phyloP scores from a whole-genome alignment of 805 yeast species.

The Millerago galiae region DNA sequence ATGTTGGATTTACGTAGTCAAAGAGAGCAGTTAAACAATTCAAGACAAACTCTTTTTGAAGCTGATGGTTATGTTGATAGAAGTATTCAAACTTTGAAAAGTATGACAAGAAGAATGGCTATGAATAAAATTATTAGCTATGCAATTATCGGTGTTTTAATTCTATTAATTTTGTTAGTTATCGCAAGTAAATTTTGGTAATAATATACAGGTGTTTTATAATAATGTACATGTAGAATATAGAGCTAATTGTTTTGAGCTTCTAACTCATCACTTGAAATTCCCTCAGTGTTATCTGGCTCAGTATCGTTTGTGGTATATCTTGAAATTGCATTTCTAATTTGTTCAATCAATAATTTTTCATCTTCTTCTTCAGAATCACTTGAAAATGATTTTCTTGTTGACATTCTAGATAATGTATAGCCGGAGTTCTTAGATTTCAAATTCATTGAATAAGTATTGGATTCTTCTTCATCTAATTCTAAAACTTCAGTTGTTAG shows the following conservation, averaged over 20 bases:
- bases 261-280: constrained; percentile 54
- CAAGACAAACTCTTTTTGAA: constrained; percentile 78
- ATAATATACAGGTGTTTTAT: background rate
- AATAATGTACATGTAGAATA: background rate
- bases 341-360: constrained; percentile 31
- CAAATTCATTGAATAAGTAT: constrained; percentile 20
- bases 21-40: constrained; percentile 82
- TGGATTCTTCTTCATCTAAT: constrained; percentile 54
- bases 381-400: constrained; percentile 6
- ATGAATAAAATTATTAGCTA: constrained; percentile 87
- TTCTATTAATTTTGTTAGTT: constrained; percentile 74
- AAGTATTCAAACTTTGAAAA: constrained; percentile 74
- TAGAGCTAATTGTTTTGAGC: constrained; percentile 27
- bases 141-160: constrained; percentile 84
- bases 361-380: constrained; percentile 20
- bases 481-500: constrained; percentile 64
- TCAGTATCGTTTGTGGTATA: constrained; percentile 14
- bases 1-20: constrained; percentile 85
- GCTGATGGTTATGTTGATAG: constrained; percentile 93
- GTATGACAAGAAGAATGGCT: constrained; percentile 89
- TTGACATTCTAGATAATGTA: constrained; percentile 15
- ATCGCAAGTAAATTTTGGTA: constrained; percentile 58
- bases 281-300: constrained; percentile 4
- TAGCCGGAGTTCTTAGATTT: constrained; percentile 18
- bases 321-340: constrained; percentile 36